These are phyloP conservation scores for Boletellus dicymbophilus DNA, from an alignment of 1,284 basidiomycete genomes.

Conservation along the genomic window DNA sequence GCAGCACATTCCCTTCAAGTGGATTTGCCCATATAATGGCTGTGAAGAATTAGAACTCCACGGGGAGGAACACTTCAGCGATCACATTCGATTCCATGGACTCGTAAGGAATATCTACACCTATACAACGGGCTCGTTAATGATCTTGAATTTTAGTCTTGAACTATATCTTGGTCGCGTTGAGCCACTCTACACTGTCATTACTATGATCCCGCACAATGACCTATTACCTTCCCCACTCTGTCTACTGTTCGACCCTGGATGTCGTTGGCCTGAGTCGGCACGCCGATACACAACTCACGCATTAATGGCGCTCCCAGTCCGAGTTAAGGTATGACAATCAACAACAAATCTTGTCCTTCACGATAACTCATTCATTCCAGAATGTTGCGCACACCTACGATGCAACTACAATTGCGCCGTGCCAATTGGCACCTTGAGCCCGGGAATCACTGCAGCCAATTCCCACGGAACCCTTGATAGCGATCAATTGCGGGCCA, in stretches of 20 bases:
- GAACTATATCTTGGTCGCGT: neutral
- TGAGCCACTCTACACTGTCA: no score
- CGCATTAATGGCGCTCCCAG: neutral
- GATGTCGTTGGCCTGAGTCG: no score
- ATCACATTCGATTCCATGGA: slow-evolving; percentile 1
- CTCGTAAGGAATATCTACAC: slow-evolving; percentile 2
- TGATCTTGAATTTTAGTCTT: neutral
- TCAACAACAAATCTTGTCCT: neutral
- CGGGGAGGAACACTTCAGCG: slow-evolving; percentile 5
- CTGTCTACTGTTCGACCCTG: no score
- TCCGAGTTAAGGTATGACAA: slow-evolving; percentile 12
- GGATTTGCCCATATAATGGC: slow-evolving; percentile 14
- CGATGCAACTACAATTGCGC: no score
- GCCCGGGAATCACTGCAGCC: no score
- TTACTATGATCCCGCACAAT: no score
- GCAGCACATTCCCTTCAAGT: slow-evolving; percentile 8
- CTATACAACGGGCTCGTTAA: neutral
- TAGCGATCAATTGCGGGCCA: slow-evolving; percentile 4
- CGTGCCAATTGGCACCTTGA: no score
- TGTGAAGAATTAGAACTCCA: neutral
- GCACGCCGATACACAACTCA: no score
- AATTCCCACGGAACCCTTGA: slow-evolving; percentile 11
- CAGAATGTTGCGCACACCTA: neutral
- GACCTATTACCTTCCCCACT: no score
- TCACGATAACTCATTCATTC: neutral